Evolutionary conservation across 495 filamentous ascomycete species (phyloP), one percentile per base, ranked within the genome.

Genomic region (Annulohypoxylon bovei): DNA sequence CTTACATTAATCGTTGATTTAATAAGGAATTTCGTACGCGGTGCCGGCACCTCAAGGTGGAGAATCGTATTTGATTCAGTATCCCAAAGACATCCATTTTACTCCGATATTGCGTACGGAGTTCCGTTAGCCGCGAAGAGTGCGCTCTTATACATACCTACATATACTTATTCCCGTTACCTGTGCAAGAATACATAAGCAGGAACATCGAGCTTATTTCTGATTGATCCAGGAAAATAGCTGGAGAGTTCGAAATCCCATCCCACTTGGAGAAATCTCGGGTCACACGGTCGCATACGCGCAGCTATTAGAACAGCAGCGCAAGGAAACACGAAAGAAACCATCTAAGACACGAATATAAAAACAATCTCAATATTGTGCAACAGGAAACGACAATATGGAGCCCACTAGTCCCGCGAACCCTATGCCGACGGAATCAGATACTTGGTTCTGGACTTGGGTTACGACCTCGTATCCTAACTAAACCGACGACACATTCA

Each of bases 391-490:
- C 61, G n/a, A 40, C 30, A 9, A 65, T 1, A 72, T 72, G 70
- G 70, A 72, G 18, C 65, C 70, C 2, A 11, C 55, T 6, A 65
- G 25, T 16, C 61, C 65, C 11, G 30, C 70, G 25, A 65, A 28
- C 28, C 32, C 60, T 22, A 53, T 65, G 49, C 55, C 70, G 16
- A 46, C 60, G 2, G 70, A 72, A 22, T 68, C 65, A 27, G 70
- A 72, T 30, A 32, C 53, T 11, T 72, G 70, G 70, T 72, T 72
- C 65, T 72, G 70, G 70, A 56, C 65, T 1, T 72, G 70, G 70
- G 70, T 72, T 28, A 47, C 60, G 25, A 68, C 44, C 22, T 72
- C 70, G 20, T 72, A 72, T 28, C 70, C 69, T 28, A 68, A 65
- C 55, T 65, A 23, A 72, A n/a, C 6, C 25, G 22, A 49, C 39